phyloP scores from a whole-genome alignment of 2,329 filamentous ascomycete genomes.

The Talaromyces verruculosus region DNA sequence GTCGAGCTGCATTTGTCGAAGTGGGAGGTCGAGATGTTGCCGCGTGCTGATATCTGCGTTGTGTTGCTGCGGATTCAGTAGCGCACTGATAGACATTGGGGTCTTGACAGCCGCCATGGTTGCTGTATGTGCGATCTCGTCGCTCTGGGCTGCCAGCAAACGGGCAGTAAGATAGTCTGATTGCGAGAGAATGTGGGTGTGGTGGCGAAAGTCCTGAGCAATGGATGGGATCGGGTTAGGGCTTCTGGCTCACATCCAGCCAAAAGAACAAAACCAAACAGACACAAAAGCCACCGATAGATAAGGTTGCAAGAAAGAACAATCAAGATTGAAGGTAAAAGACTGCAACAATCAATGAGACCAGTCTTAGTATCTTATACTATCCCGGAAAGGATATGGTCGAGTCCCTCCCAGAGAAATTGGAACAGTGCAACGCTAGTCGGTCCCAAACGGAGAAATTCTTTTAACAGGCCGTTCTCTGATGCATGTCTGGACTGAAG shows the following conservation, averaged over 20 bases:
- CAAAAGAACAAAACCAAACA: background rate
- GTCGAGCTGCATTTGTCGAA: conserved; percentile 15
- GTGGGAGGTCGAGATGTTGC: conserved; percentile 32
- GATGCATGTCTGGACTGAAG: conserved; percentile 11
- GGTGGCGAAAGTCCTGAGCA: background rate
- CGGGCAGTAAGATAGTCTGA: background rate
- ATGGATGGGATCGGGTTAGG: background rate
- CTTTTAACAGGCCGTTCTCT: background rate
- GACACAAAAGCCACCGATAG: conserved; percentile 3
- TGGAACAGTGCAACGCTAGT: conserved; percentile 9
- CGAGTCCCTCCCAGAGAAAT: conserved; percentile 1
- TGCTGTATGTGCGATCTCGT: background rate
- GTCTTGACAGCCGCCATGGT: conserved; percentile 19
- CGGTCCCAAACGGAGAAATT: conserved; percentile 2
- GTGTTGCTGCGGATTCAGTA: conserved; percentile 22
- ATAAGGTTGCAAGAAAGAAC: background rate
- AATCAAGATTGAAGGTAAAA: background rate
- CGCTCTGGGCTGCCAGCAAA: background rate
- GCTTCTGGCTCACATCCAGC: conserved; percentile 3
- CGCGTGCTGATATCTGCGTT: conserved; percentile 21
- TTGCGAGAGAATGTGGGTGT: background rate
- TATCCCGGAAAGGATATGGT: conserved; percentile 13
- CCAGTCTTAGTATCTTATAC: conserved; percentile 12
- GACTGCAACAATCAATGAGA: background rate
- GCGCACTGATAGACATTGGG: conserved; percentile 22